Evolutionary conservation across 805 yeast genomes (phyloP), one percentile per base, ranked within the genome.

Genomic region (Monosporozyma unispora): DNA sequence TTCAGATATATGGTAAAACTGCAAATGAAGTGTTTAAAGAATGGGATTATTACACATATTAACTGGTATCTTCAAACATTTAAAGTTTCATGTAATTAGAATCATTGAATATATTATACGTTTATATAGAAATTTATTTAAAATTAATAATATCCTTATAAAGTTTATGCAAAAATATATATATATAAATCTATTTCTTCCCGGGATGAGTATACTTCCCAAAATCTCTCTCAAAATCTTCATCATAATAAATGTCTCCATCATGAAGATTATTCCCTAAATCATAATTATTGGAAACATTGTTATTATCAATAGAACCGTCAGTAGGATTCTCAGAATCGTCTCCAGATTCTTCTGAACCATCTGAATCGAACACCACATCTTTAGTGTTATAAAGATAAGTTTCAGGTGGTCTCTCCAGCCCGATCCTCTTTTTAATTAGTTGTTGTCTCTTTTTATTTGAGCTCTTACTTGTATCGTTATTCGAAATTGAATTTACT

Each of bases 301-400:
- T 37, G 4, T 18, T 12, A 19, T 37, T 16, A 5, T 21, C 42
- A 19, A 3, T 39, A 21, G 18, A 39, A 11, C 22, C 27, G n/a
- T 21, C 12, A 4, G n/a, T 21, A 39, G 46, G 31, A 18, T 29
- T 6, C 7, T 45, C 51, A 8, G 40, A 40, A 8, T 29, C 42
- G 8, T 27, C 44, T 16, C 48, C 51, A 4, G 50, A 44, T 23
- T 57, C 46, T 28, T 44, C 35, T n/a, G 43, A 43, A n/a, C 40
- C 48, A 23, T 66, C 71, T 14, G 66, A 63, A 46, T 70, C 75
- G 46, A 72, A 67, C 1, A 68, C 66, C 2, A 74, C 72, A 47
- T 73, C 72, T 45, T 66, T 71, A 14, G 73, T 71, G 0, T 72
- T 62, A 52, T 75, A 75, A 0, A 74, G 63, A 55, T 68, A 74